Evolutionary conservation across 352 stramenopile genomes (phyloP), one percentile per base, ranked within the genome.

Genomic region (Pythium scleroteichum): DNA sequence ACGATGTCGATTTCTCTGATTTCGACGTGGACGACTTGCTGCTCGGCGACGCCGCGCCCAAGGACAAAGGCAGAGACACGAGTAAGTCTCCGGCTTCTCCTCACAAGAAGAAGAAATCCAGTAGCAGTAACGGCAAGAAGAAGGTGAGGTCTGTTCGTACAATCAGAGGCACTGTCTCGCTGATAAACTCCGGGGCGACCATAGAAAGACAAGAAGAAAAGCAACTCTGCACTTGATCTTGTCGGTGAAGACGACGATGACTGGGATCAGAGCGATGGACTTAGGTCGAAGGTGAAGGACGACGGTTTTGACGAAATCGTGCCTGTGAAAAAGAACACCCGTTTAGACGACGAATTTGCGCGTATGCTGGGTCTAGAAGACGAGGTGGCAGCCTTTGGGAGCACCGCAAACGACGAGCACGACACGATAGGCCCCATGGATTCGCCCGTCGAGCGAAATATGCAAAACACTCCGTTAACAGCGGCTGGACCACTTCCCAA

Each of bases 301-400:
- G 67, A 32, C 22, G 5, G 23, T 1, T 70, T 62, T 39, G 58
- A 72, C 41, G 64, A 79, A 38, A 68, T 56, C 19, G 29, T 47
- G 19, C 44, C 52, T 16, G 20, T 54, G 8, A 68, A 62, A 45
- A 79, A 75, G 44, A 86, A 79, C 22, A 62, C 59, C 9, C 61
- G 42, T 12, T 66, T 90, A 7, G 75, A 88, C 45, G 75, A 75
- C 47, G 81, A 90, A 51, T 90, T 90, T 51, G 70, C 75, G 7
- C 76, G 85, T 27, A 88, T 90, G 77, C 52, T 90, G 3, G 77
- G 77, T 0, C 60, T 89, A 0, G 77, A 85, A n/a, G 67, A 82
- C 39, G 59, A 82, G 4, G 61, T 69, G 24, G 53, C 32, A 2
- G 53, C 46, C 41, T 19, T 20, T 16, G 38, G 41, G 41, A 52